phyloP scores from a whole-genome alignment of 2,329 filamentous ascomycete species.

The Cytospora piceae region DNA sequence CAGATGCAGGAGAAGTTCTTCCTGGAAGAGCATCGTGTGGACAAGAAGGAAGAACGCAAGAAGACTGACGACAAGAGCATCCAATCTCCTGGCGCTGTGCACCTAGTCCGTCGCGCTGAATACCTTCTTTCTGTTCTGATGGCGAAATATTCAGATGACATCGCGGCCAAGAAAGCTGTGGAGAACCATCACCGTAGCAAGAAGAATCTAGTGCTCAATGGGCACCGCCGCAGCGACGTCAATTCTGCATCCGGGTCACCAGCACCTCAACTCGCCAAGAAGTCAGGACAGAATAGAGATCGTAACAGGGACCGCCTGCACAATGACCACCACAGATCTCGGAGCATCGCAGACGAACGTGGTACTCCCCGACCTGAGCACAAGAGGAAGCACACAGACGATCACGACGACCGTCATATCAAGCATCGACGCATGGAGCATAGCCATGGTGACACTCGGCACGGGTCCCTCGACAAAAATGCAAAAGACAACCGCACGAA shows the following conservation, averaged over 20 bases:
- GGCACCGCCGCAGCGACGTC: conserved; percentile 62
- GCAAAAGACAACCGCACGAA: conserved; percentile 45
- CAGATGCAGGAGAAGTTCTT: conserved; percentile 90
- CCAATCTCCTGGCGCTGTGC: conserved; percentile 95
- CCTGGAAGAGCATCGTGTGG: conserved; percentile 95
- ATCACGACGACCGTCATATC: conserved; percentile 53
- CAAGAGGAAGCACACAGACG: conserved; percentile 65
- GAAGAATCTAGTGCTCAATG: conserved; percentile 70
- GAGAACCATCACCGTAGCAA: conserved; percentile 96
- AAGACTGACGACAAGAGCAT: conserved; percentile 78
- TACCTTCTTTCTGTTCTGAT: conserved; percentile 95
- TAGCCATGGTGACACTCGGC: conserved; percentile 44
- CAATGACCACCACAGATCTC: conserved; percentile 54
- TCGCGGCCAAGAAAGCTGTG: conserved; percentile 74
- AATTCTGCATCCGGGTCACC: conserved; percentile 73
- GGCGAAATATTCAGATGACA: conserved; percentile 78
- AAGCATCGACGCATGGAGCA: conserved; percentile 58
- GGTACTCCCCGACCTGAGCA: conserved; percentile 56
- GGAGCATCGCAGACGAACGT: conserved; percentile 56
- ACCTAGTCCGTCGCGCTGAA: conserved; percentile 91
- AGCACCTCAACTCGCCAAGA: conserved; percentile 58
- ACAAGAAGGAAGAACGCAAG: conserved; percentile 91
- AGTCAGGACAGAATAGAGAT: conserved; percentile 50
- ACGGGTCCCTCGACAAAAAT: conserved; percentile 33
- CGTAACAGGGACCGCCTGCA: conserved; percentile 54